Evolutionary conservation across 1,139 yeast species (phyloP).

Genomic region (Yamadazyma jaroonii): DNA sequence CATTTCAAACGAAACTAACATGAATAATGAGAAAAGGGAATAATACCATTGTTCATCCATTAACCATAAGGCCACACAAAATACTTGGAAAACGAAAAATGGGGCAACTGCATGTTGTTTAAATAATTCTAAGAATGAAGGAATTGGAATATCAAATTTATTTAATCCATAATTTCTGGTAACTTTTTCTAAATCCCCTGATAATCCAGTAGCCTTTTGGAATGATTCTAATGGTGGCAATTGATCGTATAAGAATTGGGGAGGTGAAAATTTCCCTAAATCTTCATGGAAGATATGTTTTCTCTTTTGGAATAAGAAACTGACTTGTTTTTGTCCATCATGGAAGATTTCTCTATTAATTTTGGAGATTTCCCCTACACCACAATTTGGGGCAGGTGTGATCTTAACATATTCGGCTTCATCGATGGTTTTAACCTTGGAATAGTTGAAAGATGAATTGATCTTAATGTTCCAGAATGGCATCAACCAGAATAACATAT

Average conservation of each 20-base stretch:
- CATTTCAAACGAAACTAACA: conserved; percentile 90
- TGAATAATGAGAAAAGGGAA: conserved; percentile 85
- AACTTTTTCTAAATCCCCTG: conserved; percentile 54
- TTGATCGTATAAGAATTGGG: conserved; percentile 71
- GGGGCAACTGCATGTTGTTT: conserved; percentile 99
- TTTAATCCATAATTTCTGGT: conserved; percentile 76
- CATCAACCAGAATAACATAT: conserved; percentile 77
- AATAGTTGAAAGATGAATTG: conserved; percentile 69
- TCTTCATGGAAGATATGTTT: conserved; percentile 70
- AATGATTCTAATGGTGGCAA: conserved; percentile 56
- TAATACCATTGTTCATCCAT: conserved; percentile 98
- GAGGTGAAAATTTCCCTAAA: conserved; percentile 66
- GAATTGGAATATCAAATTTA: conserved; percentile 91
- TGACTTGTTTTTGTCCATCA: conserved; percentile 61
- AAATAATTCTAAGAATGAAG: conserved; percentile 85
- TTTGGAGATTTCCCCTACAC: conserved; percentile 76
- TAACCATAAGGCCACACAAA: conserved; percentile 94
- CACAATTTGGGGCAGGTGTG: conserved; percentile 81
- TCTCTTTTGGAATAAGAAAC: conserved; percentile 89
- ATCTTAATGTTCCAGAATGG: conserved; percentile 93
- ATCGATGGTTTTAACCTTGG: conserved; percentile 45
- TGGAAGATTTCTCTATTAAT: conserved; percentile 57
- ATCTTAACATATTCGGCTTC: conserved; percentile 74
- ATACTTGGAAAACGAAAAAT: conserved; percentile 92
- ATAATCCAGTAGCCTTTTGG: conserved; percentile 62